phyloP scores from a whole-genome alignment of 2,329 filamentous ascomycete genomes.

The Corinectria fuckeliana region DNA sequence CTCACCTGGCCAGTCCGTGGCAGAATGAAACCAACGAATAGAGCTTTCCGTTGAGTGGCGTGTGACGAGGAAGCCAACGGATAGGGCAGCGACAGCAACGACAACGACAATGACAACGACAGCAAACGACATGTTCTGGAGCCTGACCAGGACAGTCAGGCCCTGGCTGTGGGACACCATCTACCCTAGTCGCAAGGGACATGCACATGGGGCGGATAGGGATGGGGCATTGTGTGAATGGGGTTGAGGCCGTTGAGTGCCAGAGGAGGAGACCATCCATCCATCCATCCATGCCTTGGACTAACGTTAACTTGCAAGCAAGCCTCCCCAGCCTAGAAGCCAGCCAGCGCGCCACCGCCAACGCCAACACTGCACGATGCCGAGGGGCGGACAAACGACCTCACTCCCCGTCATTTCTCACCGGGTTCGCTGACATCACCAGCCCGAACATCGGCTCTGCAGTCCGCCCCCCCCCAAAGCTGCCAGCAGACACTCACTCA shows the following conservation, averaged over 20 bases:
- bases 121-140: constrained; percentile 6
- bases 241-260: background rate
- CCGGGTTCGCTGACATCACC: constrained; percentile 37
- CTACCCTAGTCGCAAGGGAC: constrained; percentile 22
- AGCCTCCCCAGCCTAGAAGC: background rate
- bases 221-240: constrained; percentile 20
- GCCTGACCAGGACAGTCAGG: constrained; percentile 22
- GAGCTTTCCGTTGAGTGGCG: background rate
- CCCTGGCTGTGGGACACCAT: constrained; percentile 18
- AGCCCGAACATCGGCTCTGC: constrained; percentile 7
- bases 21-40: constrained; percentile 11
- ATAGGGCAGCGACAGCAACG: background rate
- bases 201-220: constrained; percentile 19
- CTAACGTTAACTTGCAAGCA: background rate
- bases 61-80: background rate
- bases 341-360: background rate
- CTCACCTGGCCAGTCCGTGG: background rate
- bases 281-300: background rate
- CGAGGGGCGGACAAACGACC: constrained; percentile 17
- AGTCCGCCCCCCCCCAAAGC: too few relatives aligned
- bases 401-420: background rate
- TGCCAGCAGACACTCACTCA: too few relatives aligned
- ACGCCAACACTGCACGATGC: background rate
- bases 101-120: constrained; percentile 19
- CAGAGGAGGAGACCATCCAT: background rate